Conservation (phyloP, 177 flowering plant genomes). For the Vitis hybrid region DNA sequence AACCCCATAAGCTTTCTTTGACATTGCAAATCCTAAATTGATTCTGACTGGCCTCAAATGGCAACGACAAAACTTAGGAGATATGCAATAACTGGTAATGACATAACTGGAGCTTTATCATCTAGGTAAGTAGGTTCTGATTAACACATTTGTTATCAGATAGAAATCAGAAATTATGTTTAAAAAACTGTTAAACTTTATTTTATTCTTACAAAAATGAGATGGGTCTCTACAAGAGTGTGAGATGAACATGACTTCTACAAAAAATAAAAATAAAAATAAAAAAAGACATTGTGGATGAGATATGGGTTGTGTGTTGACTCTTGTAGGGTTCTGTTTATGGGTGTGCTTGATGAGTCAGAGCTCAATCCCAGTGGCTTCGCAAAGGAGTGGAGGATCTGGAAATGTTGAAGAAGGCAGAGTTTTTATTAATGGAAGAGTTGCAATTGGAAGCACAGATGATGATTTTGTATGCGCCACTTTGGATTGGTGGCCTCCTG, state of each 20-base stretch:
- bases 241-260: neutral
- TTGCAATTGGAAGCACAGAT: slow-evolving; percentile 48
- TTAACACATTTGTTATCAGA: neutral
- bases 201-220: neutral
- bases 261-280: neutral
- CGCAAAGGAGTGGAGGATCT: neutral
- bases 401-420: slow-evolving; percentile 1
- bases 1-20: too few relatives aligned
- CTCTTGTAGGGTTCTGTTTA: slow-evolving; percentile 2
- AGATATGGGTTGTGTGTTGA: slow-evolving; percentile 13
- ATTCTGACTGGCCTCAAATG: too few relatives aligned
- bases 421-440: slow-evolving; percentile 21
- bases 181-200: neutral
- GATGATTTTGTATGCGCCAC: slow-evolving; percentile 70
- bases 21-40: too few relatives aligned
- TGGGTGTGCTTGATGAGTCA: slow-evolving; percentile 6
- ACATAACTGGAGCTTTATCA: neutral
- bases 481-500: slow-evolving; percentile 87
- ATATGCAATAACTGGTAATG: too few relatives aligned
- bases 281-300: neutral
- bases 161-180: neutral
- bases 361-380: slow-evolving; percentile 1
- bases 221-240: neutral
- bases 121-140: neutral
- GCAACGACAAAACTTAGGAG: too few relatives aligned